Evolutionary conservation across 306 rosid genomes (phyloP), one percentile per base, ranked within the genome.

Genomic region (Pyrus communis): DNA sequence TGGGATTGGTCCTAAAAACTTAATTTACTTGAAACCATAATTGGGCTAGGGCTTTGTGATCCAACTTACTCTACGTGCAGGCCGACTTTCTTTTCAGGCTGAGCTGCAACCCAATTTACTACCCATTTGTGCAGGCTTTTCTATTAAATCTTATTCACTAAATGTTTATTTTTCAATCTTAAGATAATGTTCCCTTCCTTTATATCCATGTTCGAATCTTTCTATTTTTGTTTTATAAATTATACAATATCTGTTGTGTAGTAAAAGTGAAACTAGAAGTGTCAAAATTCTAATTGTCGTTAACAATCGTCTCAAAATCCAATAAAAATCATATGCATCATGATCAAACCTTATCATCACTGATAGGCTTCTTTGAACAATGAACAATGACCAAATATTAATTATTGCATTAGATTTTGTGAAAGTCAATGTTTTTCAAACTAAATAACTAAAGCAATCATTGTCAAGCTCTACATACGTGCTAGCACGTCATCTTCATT

Each of bases 401-500:
- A 49, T 15, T n/a, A 28, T 61, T 12, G 35, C 18, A 28, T 13
- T 62, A 62, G 40, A 30, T 11, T 11, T 19, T 18, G 22, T 23
- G 67, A 62, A 64, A 64, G 69, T 64, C 69, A 64, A 31, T 31
- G 43, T 31, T 64, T 31, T 64, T 31, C 2, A 7, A 64, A 63
- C 14, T 22, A 73, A 67, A n/a, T 12, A 12, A 59, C 21, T 18
- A 3, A 11, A 74, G 45, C 43, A 59, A 43, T 43, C 31, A 43
- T 18, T 43, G 45, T 74, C 45, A 61, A 43, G 28, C 77, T 43
- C 70, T 18, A 82, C 88, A 74, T 82, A 85, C 88, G 74, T 82
- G 84, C 69, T 30, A n/a, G 84, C 88, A 85, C 63, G 86, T 85
- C 77, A 15, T 45, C 57, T 54, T 59, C 75, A 59, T 72, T 66